Evolutionary conservation across 2,329 filamentous ascomycete genomes (phyloP), one percentile per base, ranked within the genome.

Genomic region (Cladosporium sp.): DNA sequence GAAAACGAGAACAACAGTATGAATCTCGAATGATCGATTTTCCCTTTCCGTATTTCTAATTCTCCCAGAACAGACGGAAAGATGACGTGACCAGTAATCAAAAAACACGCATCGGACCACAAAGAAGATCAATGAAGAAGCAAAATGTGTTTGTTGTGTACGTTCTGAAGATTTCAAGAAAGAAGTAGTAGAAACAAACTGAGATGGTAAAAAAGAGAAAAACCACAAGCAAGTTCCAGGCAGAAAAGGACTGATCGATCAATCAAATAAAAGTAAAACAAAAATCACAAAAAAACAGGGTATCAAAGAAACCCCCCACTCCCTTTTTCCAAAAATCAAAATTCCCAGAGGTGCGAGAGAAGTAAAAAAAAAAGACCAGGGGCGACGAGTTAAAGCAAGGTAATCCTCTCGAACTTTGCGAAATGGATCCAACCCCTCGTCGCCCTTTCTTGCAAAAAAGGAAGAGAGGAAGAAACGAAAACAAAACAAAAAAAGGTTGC

Each of bases 231-330:
- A n/a, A n/a, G n/a, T n/a, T n/a, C 9, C n/a, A 16, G 16, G 33
- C 32, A 33, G 16, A n/a, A 15, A 39, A n/a, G n/a, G n/a, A n/a
- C n/a, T n/a, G n/a, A 38, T 18, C 20, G 18, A 38, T 4, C 12
- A 43, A 32, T 22, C 11, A 3, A 15, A 32, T 13, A 12, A 7
- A 38, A 46, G n/a, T 12, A 38, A 38, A 32, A 27, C n/a, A 16
- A 22, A 22, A 39, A 47, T 12, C 30, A 39, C 20, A n/a, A 32
- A 39, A 47, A 40, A 32, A 40, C 27, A 38, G 45, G 45, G 45
- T 48, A 48, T 48, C 45, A 40, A 48, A 48, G 38, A 39, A 48
- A 39, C 45, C 45, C 38, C 38, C 22, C 43, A 7, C 36, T 40
- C 45, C 40, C 45, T 36, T 15, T 48, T 39, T 29, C 18, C 45